Evolutionary conservation across 2,329 filamentous ascomycete genomes (phyloP).

Genomic region (Colletotrichum shisoi): DNA sequence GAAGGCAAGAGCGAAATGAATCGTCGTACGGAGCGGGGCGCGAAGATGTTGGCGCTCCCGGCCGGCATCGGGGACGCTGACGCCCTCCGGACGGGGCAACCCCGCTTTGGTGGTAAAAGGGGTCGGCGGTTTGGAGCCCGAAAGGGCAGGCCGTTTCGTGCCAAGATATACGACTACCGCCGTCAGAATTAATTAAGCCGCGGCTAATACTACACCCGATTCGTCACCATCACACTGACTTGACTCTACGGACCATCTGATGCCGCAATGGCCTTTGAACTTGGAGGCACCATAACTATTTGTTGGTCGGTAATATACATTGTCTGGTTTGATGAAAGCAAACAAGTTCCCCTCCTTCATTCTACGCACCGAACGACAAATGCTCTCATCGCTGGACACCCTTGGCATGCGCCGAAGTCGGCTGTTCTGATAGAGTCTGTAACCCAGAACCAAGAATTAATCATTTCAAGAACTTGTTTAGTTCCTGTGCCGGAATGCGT

Average conservation of each 20-base stretch:
- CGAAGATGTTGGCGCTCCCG: slow-evolving; percentile 4
- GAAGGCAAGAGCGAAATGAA: slow-evolving; percentile 41
- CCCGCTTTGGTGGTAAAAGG: slow-evolving; percentile 8
- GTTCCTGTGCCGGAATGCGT: no score
- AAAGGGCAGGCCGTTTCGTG: neutral
- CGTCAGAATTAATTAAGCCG: neutral
- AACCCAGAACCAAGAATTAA: no score
- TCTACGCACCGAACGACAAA: no score
- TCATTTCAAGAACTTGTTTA: no score
- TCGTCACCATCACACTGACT: neutral
- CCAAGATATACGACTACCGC: neutral
- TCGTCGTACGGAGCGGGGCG: slow-evolving; percentile 31
- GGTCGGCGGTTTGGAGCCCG: slow-evolving; percentile 6
- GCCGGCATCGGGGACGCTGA: slow-evolving; percentile 21
- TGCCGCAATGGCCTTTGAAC: no score
- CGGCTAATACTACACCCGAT: neutral
- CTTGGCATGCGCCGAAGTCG: no score
- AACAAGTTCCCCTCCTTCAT: no score
- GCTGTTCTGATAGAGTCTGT: no score
- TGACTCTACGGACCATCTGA: neutral
- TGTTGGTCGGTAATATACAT: no score
- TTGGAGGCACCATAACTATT: no score
- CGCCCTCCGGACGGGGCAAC: slow-evolving; percentile 29
- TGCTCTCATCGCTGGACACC: no score
- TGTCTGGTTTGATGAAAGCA: no score